Conservation (phyloP, 1,284 basidiomycete genomes). For the Volvariella volvacea region DNA sequence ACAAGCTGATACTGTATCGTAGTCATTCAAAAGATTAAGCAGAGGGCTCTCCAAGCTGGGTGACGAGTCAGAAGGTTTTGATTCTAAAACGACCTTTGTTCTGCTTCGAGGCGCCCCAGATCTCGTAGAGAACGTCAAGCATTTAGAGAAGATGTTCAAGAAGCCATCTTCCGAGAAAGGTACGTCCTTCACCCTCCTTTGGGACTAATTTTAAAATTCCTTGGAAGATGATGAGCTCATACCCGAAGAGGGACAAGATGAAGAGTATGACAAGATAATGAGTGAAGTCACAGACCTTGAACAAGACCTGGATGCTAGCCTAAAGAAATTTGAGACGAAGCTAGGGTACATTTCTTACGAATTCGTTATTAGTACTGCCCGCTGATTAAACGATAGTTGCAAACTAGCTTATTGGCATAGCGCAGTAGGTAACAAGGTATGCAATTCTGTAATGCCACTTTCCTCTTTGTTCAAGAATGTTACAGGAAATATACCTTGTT, state of each 20-base stretch:
- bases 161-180: slow-evolving; percentile 51
- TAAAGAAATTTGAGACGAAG: slow-evolving; percentile 56
- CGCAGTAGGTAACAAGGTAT: slow-evolving; percentile 71
- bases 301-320: slow-evolving; percentile 56
- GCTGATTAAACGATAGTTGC: slow-evolving; percentile 13
- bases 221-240: slow-evolving; percentile 59
- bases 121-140: slow-evolving; percentile 60
- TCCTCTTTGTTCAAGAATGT: background rate
- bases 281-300: slow-evolving; percentile 67
- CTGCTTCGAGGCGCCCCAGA: slow-evolving; percentile 81
- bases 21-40: slow-evolving; percentile 76
- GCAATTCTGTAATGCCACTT: slow-evolving; percentile 5
- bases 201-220: slow-evolving; percentile 10
- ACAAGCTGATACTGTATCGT: background rate
- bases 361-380: slow-evolving; percentile 12
- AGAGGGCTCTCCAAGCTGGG: slow-evolving; percentile 60
- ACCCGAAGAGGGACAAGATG: slow-evolving; percentile 78
- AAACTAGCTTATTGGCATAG: slow-evolving; percentile 81
- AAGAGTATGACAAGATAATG: slow-evolving; percentile 73
- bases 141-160: slow-evolving; percentile 65
- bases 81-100: slow-evolving; percentile 68
- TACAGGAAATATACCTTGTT: slow-evolving; percentile 82
- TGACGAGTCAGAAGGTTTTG: slow-evolving; percentile 64
- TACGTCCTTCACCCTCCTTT: slow-evolving; percentile 19
- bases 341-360: slow-evolving; percentile 37